These are phyloP conservation scores for Cicer pinnatifidum DNA, from an alignment of 306 rosid genomes.

Conservation along the genomic window DNA sequence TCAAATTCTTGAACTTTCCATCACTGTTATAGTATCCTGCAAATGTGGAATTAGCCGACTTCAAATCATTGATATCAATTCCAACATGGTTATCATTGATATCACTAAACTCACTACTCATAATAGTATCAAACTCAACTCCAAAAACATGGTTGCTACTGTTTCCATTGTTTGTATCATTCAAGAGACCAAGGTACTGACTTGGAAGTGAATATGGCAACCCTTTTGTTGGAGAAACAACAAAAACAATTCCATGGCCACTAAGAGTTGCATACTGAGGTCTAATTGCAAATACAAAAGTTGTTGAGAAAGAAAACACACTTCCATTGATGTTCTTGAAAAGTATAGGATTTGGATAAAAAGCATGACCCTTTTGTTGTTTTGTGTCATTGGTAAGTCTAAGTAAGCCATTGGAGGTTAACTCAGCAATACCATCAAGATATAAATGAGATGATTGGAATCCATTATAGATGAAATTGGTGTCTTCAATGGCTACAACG, in stretches of 20 bases:
- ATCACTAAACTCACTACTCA: slow-evolving; percentile 51
- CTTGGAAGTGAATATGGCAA: slow-evolving; percentile 49
- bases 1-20: slow-evolving; percentile 45
- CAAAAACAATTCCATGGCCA: slow-evolving; percentile 70
- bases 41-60: slow-evolving; percentile 13
- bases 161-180: slow-evolving; percentile 50
- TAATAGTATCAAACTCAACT: slow-evolving; percentile 68
- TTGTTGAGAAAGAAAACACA: slow-evolving; percentile 59
- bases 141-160: slow-evolving; percentile 55
- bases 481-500: slow-evolving; percentile 44
- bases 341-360: slow-evolving; percentile 53
- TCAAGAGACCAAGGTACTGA: slow-evolving; percentile 65
- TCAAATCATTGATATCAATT: slow-evolving; percentile 60
- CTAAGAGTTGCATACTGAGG: slow-evolving; percentile 48
- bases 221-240: slow-evolving; percentile 56
- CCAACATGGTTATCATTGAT: slow-evolving; percentile 74
- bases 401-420: slow-evolving; percentile 55
- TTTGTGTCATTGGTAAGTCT: slow-evolving; percentile 58
- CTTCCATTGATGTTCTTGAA: slow-evolving; percentile 49
- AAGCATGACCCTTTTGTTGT: slow-evolving; percentile 60
- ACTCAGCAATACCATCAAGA: slow-evolving; percentile 56
- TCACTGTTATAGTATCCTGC: slow-evolving; percentile 51
- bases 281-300: slow-evolving; percentile 64
- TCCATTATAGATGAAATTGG: slow-evolving; percentile 57
- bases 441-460: slow-evolving; percentile 49